phyloP scores from a whole-genome alignment of 192 early-diverging fungal species.

The Chytriomyces sp. region DNA sequence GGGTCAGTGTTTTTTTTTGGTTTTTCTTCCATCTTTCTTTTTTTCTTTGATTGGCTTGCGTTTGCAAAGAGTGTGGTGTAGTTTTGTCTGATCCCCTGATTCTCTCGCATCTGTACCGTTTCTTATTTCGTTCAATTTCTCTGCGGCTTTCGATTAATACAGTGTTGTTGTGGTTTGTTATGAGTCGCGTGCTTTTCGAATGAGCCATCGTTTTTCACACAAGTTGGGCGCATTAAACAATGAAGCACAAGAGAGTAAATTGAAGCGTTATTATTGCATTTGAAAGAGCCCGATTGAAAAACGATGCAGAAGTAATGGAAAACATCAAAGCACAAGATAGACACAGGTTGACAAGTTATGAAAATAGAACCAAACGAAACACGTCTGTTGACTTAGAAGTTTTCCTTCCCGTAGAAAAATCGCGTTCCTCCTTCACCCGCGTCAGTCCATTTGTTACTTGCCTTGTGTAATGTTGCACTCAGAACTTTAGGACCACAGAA shows the following conservation, averaged over 20 bases:
- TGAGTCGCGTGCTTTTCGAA: no score
- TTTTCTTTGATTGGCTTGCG: not conserved
- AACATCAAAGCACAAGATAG: not conserved
- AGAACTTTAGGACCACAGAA: constrained; percentile 85
- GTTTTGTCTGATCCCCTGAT: no score
- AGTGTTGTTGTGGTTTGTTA: no score
- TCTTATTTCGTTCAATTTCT: no score
- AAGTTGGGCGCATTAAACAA: no score
- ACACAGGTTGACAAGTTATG: not conserved
- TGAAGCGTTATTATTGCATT: no score
- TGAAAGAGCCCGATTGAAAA: no score
- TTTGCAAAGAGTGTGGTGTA: no score
- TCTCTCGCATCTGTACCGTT: no score
- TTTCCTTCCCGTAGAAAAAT: constrained; percentile 81
- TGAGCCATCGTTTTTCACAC: no score
- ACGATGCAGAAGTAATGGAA: not conserved
- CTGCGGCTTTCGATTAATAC: no score
- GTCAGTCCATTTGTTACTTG: constrained; percentile 68
- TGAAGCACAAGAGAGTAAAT: no score
- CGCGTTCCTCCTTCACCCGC: constrained; percentile 66
- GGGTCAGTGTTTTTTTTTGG: not conserved
- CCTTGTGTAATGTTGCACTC: constrained; percentile 64
- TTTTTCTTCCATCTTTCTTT: not conserved
- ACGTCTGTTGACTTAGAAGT: constrained; percentile 30
- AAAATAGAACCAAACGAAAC: not conserved